A percentile compares a stretch with the other conserved stretches of the same genome.
These are phyloP conservation scores for Trichoderma brevicompactum DNA, from an alignment of 2,329 filamentous ascomycete genomes.

Conservation along the genomic window DNA sequence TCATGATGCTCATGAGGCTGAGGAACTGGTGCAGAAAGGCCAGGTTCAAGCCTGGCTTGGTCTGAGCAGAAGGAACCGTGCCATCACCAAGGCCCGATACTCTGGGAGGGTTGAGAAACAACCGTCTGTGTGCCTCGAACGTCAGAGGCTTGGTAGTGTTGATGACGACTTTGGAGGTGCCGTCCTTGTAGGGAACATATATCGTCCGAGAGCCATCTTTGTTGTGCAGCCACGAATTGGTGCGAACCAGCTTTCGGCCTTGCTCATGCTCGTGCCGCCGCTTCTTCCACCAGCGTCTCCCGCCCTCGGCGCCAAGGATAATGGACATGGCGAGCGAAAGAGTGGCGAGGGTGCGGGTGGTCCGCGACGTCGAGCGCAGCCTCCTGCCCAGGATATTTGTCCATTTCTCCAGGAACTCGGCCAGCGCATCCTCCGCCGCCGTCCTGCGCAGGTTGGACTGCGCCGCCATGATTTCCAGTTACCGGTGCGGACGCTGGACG, in stretches of 20 bases:
- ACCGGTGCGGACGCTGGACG: constrained; percentile 11
- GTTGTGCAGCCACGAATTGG: constrained; percentile 89
- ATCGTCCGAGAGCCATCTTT: constrained; percentile 96
- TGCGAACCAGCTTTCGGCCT: constrained; percentile 78
- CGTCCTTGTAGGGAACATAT: constrained; percentile 88
- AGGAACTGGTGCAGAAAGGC: constrained; percentile 97
- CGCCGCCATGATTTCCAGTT: constrained; percentile 66
- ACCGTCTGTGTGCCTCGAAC: constrained; percentile 90
- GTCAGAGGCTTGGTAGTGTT: constrained; percentile 88
- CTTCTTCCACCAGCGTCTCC: constrained; percentile 75
- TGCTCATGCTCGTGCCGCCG: constrained; percentile 79
- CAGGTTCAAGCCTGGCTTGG: constrained; percentile 91
- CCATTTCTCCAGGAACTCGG: constrained; percentile 66
- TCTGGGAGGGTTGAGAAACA: constrained; percentile 89
- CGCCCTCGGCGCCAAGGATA: constrained; percentile 76
- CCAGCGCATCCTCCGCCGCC: constrained; percentile 68
- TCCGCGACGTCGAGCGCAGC: constrained; percentile 68
- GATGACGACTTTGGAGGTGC: constrained; percentile 89
- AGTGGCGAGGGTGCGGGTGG: constrained; percentile 74
- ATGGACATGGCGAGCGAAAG: constrained; percentile 78
- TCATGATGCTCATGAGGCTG: constrained; percentile 95
- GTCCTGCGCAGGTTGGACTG: constrained; percentile 80
- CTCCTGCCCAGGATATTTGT: constrained; percentile 55
- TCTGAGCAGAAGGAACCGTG: constrained; percentile 81
- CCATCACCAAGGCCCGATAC: constrained; percentile 77